Conservation (phyloP, 2,329 filamentous ascomycete genomes). For the Reticulascus tulasneorum region DNA sequence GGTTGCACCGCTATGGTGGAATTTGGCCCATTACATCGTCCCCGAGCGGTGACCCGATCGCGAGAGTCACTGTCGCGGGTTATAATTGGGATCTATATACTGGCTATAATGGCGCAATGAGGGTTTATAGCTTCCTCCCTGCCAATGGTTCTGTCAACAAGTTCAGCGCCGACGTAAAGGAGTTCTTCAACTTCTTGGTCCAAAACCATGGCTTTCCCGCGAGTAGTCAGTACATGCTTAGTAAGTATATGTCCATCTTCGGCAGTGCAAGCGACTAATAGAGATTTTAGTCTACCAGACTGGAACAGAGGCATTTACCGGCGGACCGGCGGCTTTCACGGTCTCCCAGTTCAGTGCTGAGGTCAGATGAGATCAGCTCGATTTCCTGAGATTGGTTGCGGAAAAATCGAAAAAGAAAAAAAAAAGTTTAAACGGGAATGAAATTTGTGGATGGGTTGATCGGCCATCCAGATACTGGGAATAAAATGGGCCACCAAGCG, state of each 20-base stretch:
- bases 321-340: slow-evolving; percentile 10
- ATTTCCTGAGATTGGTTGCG: too few relatives aligned
- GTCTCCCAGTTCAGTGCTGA: slow-evolving; percentile 12
- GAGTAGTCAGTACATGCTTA: slow-evolving; percentile 15
- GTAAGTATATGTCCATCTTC: slow-evolving; percentile 5
- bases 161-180: slow-evolving; percentile 49
- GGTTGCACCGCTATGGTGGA: slow-evolving; percentile 52
- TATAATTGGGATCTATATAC: slow-evolving; percentile 48
- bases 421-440: too few relatives aligned
- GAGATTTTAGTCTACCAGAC: slow-evolving; percentile 12
- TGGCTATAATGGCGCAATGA: slow-evolving; percentile 49
- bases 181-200: slow-evolving; percentile 49
- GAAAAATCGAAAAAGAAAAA: too few relatives aligned
- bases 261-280: not conserved
- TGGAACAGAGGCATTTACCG: slow-evolving; percentile 17
- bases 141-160: slow-evolving; percentile 29
- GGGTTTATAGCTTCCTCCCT: slow-evolving; percentile 47
- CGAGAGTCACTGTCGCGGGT: slow-evolving; percentile 46
- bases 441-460: too few relatives aligned
- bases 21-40: slow-evolving; percentile 38
- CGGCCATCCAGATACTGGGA: too few relatives aligned
- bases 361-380: slow-evolving; percentile 3
- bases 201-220: slow-evolving; percentile 34
- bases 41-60: slow-evolving; percentile 39
- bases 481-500: too few relatives aligned